Percentiles rank a stretch among this genome's conserved stretches.
phyloP scores from a whole-genome alignment of 345 rosid genomes.

The Punica granatum region DNA sequence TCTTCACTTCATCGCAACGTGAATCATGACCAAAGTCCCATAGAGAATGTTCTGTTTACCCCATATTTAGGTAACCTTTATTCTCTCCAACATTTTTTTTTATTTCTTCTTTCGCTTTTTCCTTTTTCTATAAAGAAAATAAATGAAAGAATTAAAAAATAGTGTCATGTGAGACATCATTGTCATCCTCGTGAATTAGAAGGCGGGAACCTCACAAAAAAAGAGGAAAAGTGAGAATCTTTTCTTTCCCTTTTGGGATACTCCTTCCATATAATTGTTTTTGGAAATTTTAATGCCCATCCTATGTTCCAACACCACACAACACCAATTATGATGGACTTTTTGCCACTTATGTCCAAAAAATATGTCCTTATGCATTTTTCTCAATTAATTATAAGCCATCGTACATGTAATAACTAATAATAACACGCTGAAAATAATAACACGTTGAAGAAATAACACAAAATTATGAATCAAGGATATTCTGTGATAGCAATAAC shows the following conservation, averaged over 20 bases:
- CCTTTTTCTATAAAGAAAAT: not conserved
- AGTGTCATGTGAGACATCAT: not conserved
- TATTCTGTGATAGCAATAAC: no score
- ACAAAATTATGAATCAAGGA: no score
- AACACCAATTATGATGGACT: not conserved
- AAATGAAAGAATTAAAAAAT: not conserved
- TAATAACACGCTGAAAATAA: no score
- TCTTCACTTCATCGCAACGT: not conserved
- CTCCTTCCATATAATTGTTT: not conserved
- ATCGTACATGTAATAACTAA: no score
- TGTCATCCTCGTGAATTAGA: not conserved
- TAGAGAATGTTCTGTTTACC: not conserved
- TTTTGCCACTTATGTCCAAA: not conserved
- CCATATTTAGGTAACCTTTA: not conserved
- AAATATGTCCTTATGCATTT: no score
- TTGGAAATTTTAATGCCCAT: not conserved
- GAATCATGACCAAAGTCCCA: constrained; percentile 2
- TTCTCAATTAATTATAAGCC: no score
- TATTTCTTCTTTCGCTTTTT: not conserved
- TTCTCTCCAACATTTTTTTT: not conserved
- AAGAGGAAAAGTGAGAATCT: not conserved
- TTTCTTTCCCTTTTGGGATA: not conserved
- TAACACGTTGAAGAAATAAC: no score
- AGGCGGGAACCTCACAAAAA: not conserved
- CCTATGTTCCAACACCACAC: not conserved